These are phyloP conservation scores for Globisporangium spinosum DNA, from an alignment of 352 stramenopile genomes.

Conservation along the genomic window DNA sequence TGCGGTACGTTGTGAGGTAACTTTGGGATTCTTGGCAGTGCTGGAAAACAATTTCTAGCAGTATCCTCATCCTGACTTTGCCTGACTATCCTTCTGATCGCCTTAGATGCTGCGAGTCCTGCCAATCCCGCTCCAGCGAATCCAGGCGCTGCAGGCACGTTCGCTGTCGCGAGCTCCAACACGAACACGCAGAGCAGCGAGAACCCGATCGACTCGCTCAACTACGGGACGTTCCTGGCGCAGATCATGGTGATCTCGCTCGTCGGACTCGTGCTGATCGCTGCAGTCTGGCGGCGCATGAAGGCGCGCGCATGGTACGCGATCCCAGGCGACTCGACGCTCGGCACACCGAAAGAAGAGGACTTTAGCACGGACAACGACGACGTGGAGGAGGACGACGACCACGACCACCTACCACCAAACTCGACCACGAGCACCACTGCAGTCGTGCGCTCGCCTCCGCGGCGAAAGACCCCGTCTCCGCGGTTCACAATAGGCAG, in stretches of 20 bases:
- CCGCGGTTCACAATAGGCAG: constrained; percentile 51
- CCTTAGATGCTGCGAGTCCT: not conserved
- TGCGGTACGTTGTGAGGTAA: constrained; percentile 40
- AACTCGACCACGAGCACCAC: constrained; percentile 21
- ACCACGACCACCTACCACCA: constrained; percentile 10
- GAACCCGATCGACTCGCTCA: constrained; percentile 15
- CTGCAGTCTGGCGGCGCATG: constrained; percentile 50
- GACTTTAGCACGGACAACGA: constrained; percentile 9
- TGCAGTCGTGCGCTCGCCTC: constrained; percentile 24
- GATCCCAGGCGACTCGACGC: constrained; percentile 38
- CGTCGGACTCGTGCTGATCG: constrained; percentile 49
- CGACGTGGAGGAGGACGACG: constrained; percentile 23
- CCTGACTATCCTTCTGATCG: not conserved
- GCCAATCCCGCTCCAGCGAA: not conserved
- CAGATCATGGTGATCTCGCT: constrained; percentile 52
- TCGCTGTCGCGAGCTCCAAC: not conserved
- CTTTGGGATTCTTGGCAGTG: not conserved
- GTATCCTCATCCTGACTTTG: not conserved
- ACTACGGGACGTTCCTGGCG: constrained; percentile 36
- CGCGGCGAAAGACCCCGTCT: constrained; percentile 22
- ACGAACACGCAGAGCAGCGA: constrained; percentile 8
- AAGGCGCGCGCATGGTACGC: constrained; percentile 44
- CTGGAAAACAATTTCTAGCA: not conserved
- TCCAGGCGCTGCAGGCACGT: constrained; percentile 3
- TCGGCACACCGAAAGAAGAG: constrained; percentile 15